Evolutionary conservation across 371 early-diverging fungal species (phyloP), one percentile per base, ranked within the genome.

Genomic region (Saksenaea oblongispora): DNA sequence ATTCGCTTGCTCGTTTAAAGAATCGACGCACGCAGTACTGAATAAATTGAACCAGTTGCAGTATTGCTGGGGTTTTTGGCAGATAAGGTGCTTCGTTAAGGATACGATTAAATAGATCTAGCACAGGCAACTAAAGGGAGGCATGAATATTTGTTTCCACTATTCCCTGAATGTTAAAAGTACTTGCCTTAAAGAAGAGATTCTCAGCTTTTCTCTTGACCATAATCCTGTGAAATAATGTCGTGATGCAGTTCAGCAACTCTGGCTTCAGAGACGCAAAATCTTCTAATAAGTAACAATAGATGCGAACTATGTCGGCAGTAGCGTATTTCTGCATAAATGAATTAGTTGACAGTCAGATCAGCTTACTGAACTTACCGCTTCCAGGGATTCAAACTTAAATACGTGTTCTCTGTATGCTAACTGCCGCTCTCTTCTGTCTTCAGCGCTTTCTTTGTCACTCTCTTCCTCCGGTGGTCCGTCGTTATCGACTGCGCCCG

Each of bases 211-310:
- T 63, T 51, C 78, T 74, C 58, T 87, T 88, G 18, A 92, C 87
- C 64, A 87, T 87, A 11, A 90, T 78, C 10, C 92, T 80, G 63
- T 92, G 88, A 47, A 92, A 82, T 74, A 90, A 75, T 8, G 71
- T 77, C 1, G 87, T 80, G 2, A 86, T 81, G 53, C 78, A 81
- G 39, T 79, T 77, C 5, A 90, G 57, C 34, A 76, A 73, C 10
- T 78, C 73, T 5, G 80, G 80, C 18, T 83, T 70, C 34, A 90
- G 57, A 1, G 70, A 71, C 1, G 62, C 64, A 61, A 77, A 88
- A 22, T 72, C 62, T 44, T 84, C 79, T 14, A 92, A 71, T 18
- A 87, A 71, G 0, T 69, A 54, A 57, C 79, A 82, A 62, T 90
- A 90, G 1, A 85, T 84, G 11, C 55, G 54, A 4, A 92, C 68